phyloP scores from a whole-genome alignment of 169 alveolate species.

The Besnoitia besnoiti region DNA sequence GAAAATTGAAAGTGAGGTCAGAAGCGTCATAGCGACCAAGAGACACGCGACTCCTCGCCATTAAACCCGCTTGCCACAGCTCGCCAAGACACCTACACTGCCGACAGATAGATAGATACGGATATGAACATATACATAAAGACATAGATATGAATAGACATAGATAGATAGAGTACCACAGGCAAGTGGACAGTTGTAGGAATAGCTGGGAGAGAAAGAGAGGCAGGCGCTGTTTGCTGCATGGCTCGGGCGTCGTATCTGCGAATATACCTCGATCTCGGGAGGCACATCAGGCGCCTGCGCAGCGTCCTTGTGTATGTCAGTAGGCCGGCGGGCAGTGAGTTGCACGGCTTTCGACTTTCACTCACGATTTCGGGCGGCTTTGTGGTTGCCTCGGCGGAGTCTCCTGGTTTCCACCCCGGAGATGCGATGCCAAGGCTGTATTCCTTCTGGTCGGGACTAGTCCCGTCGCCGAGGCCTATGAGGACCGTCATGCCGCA shows the following conservation, averaged over 20 bases:
- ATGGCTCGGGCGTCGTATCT: too few relatives aligned
- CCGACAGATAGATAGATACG: neutral
- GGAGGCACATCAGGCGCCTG: too few relatives aligned
- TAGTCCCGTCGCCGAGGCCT: conserved; percentile 50
- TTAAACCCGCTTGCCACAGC: neutral
- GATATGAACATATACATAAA: neutral
- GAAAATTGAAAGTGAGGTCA: neutral
- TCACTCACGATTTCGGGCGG: conserved; percentile 59
- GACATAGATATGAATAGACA: neutral
- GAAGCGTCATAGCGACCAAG: neutral
- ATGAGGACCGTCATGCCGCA: conserved; percentile 50
- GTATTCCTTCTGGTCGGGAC: conserved; percentile 37
- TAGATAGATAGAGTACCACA: too few relatives aligned
- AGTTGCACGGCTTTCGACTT: too few relatives aligned
- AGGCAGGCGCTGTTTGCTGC: too few relatives aligned
- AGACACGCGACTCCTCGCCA: neutral
- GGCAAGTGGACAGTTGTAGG: neutral
- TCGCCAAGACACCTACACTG: neutral
- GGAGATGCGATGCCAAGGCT: conserved; percentile 50
- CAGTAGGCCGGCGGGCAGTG: too few relatives aligned
- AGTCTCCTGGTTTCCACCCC: conserved; percentile 45
- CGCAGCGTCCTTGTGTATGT: too few relatives aligned
- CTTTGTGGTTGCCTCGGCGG: conserved; percentile 40
- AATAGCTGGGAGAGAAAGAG: neutral
- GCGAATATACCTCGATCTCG: too few relatives aligned